Percentiles rank a stretch among this genome's conserved stretches.
phyloP scores from a whole-genome alignment of 352 stramenopile genomes.

The Globisporangium megalacanthum region DNA sequence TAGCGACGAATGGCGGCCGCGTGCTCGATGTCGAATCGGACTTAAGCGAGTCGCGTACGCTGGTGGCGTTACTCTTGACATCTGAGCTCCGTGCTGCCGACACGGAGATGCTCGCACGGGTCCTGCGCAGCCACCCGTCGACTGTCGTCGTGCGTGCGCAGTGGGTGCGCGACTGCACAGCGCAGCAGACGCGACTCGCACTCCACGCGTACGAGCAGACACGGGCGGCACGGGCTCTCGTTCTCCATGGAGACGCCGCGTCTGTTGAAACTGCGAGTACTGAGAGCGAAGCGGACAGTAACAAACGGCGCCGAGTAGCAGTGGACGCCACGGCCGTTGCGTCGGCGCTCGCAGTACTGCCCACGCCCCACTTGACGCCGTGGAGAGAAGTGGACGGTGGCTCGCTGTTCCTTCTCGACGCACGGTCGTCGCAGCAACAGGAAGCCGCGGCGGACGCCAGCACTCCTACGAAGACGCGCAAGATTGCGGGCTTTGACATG shows the following conservation, averaged over 20 bases:
- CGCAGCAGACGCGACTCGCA: constrained; percentile 29
- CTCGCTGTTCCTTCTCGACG: constrained; percentile 50
- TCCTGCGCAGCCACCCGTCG: background rate
- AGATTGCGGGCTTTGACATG: constrained; percentile 79
- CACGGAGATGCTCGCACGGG: constrained; percentile 13
- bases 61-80: constrained; percentile 26
- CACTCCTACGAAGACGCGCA: constrained; percentile 17
- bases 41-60: background rate
- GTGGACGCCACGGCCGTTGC: background rate
- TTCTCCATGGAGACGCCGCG: background rate
- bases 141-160: constrained; percentile 24
- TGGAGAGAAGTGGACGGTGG: constrained; percentile 35
- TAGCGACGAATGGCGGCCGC: constrained; percentile 24
- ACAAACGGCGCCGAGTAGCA: constrained; percentile 10
- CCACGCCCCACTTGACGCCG: constrained; percentile 25
- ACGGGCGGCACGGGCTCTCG: constrained; percentile 2
- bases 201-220: constrained; percentile 13
- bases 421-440: constrained; percentile 16
- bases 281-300: background rate
- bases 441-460: background rate
- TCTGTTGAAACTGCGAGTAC: background rate
- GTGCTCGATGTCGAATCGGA: constrained; percentile 13
- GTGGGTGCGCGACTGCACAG: constrained; percentile 36
- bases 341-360: constrained; percentile 1
- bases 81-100: constrained; percentile 2